Base-by-base conservation (phyloP, 305 asterid genomes). In the Striga hermonthica region DNA sequence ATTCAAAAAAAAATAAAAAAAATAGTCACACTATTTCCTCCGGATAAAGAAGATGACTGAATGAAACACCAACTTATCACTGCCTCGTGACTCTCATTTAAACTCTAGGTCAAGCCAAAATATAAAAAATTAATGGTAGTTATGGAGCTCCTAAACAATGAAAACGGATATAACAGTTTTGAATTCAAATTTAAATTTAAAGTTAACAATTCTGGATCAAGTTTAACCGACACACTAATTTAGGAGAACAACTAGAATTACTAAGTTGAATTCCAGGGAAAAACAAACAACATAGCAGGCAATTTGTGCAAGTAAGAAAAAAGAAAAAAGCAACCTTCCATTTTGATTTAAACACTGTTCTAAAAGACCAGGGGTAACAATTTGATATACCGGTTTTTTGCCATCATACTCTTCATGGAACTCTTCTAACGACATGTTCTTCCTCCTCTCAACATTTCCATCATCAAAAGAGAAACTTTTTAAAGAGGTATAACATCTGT, bases 401-500 rank as follows among this genome's bases (percentile, higher is more conserved):
- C 88, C 86, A 69, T 93, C 99, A 74, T 82, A 90, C 55, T 79
- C 76, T 37, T 45, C 55, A n/a, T 57, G 80, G 74, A 93, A 93
- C 71, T 86, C 90, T 72, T 88, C 86, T n/a, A 81, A 57, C 64
- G 95, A 80, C 72, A 88, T 75, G 50, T 73, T 72, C 55, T 79
- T 81, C 76, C 72, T 76, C 80, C 97, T 86, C 66, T 82, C 95
- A 58, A 90, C 92, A 72, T 88, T 93, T 72, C 96, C 96, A 43
- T 78, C 75, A 72, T 90, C 97, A 55, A 83, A 90, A 43, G 88
- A 80, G 80, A 93, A 93, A 70, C 85, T 90, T 74, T 76, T 73
- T 74, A 93, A 84, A 35, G 92, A 79, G 73, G 98, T 88, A 75
- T 88, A 74, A 69, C 96, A 87, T 76, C 99, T 84, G 79, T 93